Base-by-base conservation (phyloP, 208 protist genomes). In the Acanthamoeba castellanii region DNA sequence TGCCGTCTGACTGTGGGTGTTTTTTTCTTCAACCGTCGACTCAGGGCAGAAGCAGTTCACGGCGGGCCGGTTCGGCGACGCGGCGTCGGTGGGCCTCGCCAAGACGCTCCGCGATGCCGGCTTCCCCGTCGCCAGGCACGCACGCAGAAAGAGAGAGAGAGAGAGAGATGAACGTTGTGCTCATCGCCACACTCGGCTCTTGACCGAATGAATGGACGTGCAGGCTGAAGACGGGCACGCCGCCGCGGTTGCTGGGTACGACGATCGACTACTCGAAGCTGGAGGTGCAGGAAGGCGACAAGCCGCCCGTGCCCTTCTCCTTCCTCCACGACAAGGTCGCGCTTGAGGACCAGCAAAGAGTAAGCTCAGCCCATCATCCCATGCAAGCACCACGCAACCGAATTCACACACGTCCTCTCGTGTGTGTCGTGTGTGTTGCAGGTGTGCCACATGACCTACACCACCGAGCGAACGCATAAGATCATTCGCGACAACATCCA, bases 201-300 rank as follows among this genome's bases (percentile, higher is more conserved):
- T 18, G 22, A 1, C 2, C 22, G 61, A 18, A 45, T 2, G 20
- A 42, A 3, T 68, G 61, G 30, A 27, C n/a, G 18, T 34, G 42
- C n/a, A 76, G 91, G 70, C 88, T 96, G 42, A 97, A 97, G 16
- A 98, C 97, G 14, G 98, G 98, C 52, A 99, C 98, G 78, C 98
- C 98, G n/a, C 97, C 98, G 50, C 87, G 98, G n/a, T 42, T 99
- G 27, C 92, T 97, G 59, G 95, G 92, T 25, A 55, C 74, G 8
- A 94, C 97, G 0, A 98, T 98, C 61, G 85, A 98, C 94, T 98
- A 93, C 32, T 30, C 47, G 5, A 14, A 52, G 2, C 93, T 98
- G 14, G 76, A 85, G 45, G 64, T 93, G n/a, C 97, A 98, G 85
- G 64, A 59, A 3, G 88, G 94, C 50, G 97, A 98, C 89, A 94